Evolutionary conservation across 106 monocot genomes (phyloP).

Genomic region (Cymbidium sinense): DNA sequence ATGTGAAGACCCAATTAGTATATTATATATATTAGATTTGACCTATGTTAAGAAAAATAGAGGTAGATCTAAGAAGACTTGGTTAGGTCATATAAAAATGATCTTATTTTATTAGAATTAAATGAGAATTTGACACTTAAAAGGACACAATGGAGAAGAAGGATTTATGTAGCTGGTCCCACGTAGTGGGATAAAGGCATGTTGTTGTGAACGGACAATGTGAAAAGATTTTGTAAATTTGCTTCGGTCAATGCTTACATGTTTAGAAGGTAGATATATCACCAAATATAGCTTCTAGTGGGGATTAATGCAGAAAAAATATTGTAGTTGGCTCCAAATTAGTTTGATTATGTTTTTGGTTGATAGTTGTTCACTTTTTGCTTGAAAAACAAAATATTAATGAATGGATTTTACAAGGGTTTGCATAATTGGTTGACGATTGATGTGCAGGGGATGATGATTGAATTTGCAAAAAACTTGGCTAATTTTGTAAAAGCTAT

Average conservation of each 20-base stretch:
- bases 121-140: too few relatives aligned
- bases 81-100: too few relatives aligned
- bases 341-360: not conserved
- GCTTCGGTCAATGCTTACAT: not conserved
- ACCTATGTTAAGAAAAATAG: too few relatives aligned
- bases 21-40: too few relatives aligned
- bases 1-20: too few relatives aligned
- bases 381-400: not conserved
- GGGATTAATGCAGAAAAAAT: not conserved
- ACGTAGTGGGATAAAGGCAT: too few relatives aligned
- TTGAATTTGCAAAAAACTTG: constrained; percentile 79
- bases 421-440: not conserved
- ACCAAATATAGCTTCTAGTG: not conserved
- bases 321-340: not conserved
- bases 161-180: too few relatives aligned
- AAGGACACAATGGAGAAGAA: too few relatives aligned
- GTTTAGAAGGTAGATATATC: not conserved
- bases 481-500: constrained; percentile 43
- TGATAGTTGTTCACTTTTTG: not conserved
- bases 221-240: not conserved
- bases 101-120: too few relatives aligned
- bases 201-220: too few relatives aligned
- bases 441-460: constrained; percentile 82
- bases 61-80: too few relatives aligned
- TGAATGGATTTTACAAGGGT: not conserved